These are phyloP conservation scores for Fusarium hostae DNA, from an alignment of 2,329 filamentous ascomycete genomes.

Conservation along the genomic window DNA sequence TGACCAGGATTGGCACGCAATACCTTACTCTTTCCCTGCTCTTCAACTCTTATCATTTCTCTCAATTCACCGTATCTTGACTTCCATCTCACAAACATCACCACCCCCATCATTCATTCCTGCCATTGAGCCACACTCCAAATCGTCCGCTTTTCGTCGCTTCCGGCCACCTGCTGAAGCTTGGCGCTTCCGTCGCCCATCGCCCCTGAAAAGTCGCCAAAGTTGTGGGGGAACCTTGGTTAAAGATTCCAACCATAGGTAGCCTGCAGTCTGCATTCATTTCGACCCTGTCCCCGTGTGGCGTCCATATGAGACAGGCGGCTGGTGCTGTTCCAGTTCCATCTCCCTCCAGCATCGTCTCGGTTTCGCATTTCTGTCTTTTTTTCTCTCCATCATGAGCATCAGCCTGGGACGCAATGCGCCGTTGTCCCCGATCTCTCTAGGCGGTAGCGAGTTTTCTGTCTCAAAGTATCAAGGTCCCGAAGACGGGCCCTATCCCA, in stretches of 20 bases:
- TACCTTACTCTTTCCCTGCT: slow-evolving; percentile 19
- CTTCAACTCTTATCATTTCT: background rate
- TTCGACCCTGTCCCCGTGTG: slow-evolving; percentile 44
- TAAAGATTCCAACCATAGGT: slow-evolving; percentile 40
- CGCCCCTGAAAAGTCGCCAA: slow-evolving; percentile 42
- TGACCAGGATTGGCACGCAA: slow-evolving; percentile 5
- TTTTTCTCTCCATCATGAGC: slow-evolving; percentile 65
- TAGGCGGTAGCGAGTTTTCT: slow-evolving; percentile 87
- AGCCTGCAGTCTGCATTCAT: slow-evolving; percentile 34
- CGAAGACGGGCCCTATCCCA: slow-evolving; percentile 64
- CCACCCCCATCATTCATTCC: slow-evolving; percentile 9
- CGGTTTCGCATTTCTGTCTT: slow-evolving; percentile 31
- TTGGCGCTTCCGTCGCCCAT: slow-evolving; percentile 35
- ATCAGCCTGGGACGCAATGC: slow-evolving; percentile 70
- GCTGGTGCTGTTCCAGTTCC: slow-evolving; percentile 37
- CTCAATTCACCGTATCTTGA: slow-evolving; percentile 24
- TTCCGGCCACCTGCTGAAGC: slow-evolving; percentile 36
- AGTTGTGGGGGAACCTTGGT: slow-evolving; percentile 45
- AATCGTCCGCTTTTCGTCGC: slow-evolving; percentile 25
- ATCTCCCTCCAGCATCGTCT: slow-evolving; percentile 44
- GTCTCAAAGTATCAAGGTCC: slow-evolving; percentile 73
- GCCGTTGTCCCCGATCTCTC: slow-evolving; percentile 83
- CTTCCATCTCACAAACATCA: background rate
- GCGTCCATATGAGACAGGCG: slow-evolving; percentile 45
- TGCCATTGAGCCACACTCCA: slow-evolving; percentile 17